Base-by-base conservation (phyloP, 805 yeast genomes). In the Hanseniaspora singularis region DNA sequence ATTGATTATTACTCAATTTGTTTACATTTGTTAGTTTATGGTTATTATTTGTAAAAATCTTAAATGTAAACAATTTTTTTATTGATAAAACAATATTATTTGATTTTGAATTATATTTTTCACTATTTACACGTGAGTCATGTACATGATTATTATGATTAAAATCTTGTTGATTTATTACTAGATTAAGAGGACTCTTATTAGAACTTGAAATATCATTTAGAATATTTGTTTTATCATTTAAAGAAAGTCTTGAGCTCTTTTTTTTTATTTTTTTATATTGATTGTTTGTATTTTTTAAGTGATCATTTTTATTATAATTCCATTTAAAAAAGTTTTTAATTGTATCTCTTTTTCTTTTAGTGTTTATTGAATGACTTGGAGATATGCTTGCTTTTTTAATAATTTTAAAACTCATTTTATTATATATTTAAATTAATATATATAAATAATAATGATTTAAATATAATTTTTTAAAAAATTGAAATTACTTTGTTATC, bases 261-360 rank as follows among this genome's bases (percentile, higher is more conserved):
- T 33, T 7, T 9, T 14, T 15, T 18, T 33, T 16, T 15, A 4
- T 15, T 8, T 14, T 16, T 6, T 33, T 33, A 16, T 33, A n/a
- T 9, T 33, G 36, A 10, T 24, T 24, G 27, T 6, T 24, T 10
- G 10, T 24, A 24, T 24, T 19, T 33, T 4, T n/a, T 31, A n/a
- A n/a, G n/a, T n/a, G n/a, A 26, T 15, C 14, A 20, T 30, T 16
- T 14, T 31, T 28, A 15, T 31, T 23, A n/a, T 33, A 3, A 16
- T 28, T 18, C 37, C 43, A 31, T 20, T 31, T 33, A 20, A 40
- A 40, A 22, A 40, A 18, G 7, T 31, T 40, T 40, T n/a, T 40
- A 31, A 40, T n/a, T 10, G 36, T 10, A 19, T 22, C 22, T 40
- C 43, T 40, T 40, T 31, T 38, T 26, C 32, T 30, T 23, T 15